Percentiles rank a stretch among this genome's conserved stretches.
Conservation (phyloP, 192 early-diverging fungal genomes). For the Linnemannia elongata region DNA sequence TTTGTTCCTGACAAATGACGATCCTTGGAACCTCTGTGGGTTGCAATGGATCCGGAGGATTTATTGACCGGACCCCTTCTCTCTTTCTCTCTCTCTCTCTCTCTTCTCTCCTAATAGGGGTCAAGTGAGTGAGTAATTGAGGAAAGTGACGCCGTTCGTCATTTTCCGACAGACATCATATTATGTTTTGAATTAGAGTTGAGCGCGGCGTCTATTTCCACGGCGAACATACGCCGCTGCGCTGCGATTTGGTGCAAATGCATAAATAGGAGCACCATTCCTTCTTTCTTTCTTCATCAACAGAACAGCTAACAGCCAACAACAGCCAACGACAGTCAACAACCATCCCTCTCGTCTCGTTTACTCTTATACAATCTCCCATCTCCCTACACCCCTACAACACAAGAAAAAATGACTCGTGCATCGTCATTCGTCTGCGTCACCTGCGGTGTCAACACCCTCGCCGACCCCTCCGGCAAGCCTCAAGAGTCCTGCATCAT, state of each 20-base stretch:
- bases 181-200: no score
- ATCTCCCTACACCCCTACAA: not conserved
- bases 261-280: not conserved
- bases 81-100: no score
- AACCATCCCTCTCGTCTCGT: not conserved
- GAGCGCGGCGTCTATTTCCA: no score
- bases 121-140: no score
- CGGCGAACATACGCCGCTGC: not conserved
- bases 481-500: conserved; percentile 33
- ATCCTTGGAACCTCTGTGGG: no score
- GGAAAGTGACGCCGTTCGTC: no score
- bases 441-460: conserved; percentile 44
- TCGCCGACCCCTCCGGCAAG: not conserved
- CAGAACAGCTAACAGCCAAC: not conserved
- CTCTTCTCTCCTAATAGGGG: no score
- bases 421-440: conserved; percentile 31
- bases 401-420: conserved; percentile 4
- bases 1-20: no score
- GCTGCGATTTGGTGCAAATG: not conserved
- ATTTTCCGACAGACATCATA: no score
- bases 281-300: not conserved
- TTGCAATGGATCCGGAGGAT: no score
- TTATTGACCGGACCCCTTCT: no score
- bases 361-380: not conserved
- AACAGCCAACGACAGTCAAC: not conserved